These are phyloP conservation scores for Gentiana dahurica DNA, from an alignment of 257 asterid genomes.

Conservation along the genomic window DNA sequence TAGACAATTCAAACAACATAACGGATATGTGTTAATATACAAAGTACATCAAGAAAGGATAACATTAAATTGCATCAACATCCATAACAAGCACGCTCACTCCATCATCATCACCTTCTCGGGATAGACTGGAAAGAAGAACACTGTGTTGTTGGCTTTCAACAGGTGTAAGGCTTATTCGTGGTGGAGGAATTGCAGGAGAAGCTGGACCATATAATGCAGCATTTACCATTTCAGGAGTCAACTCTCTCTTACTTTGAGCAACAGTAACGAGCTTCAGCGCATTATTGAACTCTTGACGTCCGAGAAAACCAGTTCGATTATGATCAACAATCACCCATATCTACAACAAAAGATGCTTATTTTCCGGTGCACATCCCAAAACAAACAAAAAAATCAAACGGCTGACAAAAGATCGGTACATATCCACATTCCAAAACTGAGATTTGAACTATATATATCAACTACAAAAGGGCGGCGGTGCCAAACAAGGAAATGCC, in stretches of 20 bases:
- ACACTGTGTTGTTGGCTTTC: slow-evolving; percentile 17
- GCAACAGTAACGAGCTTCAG: slow-evolving; percentile 98
- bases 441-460: too few relatives aligned
- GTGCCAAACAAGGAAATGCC: too few relatives aligned
- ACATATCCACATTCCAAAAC: too few relatives aligned
- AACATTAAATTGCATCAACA: too few relatives aligned
- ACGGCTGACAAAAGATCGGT: too few relatives aligned
- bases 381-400: not conserved
- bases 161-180: slow-evolving; percentile 40
- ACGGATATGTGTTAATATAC: too few relatives aligned
- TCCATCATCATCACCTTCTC: too few relatives aligned
- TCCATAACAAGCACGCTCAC: too few relatives aligned
- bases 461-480: too few relatives aligned
- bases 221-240: slow-evolving; percentile 88
- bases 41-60: too few relatives aligned
- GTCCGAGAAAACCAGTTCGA: slow-evolving; percentile 64
- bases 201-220: slow-evolving; percentile 88
- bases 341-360: slow-evolving; percentile 36
- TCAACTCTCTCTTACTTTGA: slow-evolving; percentile 77
- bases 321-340: slow-evolving; percentile 85
- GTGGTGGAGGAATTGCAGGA: slow-evolving; percentile 88
- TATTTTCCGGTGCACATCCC: not conserved
- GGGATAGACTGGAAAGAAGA: too few relatives aligned
- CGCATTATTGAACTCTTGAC: slow-evolving; percentile 82
- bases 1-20: too few relatives aligned